These are phyloP conservation scores for Dendrothele bispora DNA, from an alignment of 768 basidiomycete species.

Conservation along the genomic window DNA sequence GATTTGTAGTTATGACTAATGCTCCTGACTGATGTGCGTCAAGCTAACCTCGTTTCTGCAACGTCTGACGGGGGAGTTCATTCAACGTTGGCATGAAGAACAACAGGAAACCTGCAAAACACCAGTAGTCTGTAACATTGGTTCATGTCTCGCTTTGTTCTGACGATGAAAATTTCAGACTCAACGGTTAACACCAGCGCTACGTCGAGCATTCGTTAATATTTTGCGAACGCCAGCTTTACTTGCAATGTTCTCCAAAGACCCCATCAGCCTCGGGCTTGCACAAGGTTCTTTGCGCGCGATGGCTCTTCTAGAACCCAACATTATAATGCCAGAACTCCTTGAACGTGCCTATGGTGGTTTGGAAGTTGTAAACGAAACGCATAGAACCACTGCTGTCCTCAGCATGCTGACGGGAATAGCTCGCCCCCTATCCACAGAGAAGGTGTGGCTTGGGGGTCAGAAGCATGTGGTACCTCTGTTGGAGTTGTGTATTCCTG, in stretches of 20 bases:
- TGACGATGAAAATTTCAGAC: slow-evolving; percentile 36
- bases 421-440: slow-evolving; percentile 72
- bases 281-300: slow-evolving; percentile 78
- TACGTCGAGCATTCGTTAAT: slow-evolving; percentile 80
- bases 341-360: slow-evolving; percentile 90
- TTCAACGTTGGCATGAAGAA: slow-evolving; percentile 79
- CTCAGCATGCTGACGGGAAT: slow-evolving; percentile 81
- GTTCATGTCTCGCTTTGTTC: background rate
- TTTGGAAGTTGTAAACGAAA: slow-evolving; percentile 92
- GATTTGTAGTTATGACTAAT: background rate
- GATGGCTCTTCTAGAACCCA: slow-evolving; percentile 79
- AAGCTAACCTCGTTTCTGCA: slow-evolving; percentile 74
- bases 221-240: slow-evolving; percentile 84
- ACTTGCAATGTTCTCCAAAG: slow-evolving; percentile 90
- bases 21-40: background rate
- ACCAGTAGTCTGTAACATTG: slow-evolving; percentile 55
- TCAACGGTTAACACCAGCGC: slow-evolving; percentile 75
- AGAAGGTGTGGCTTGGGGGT: slow-evolving; percentile 79
- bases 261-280: slow-evolving; percentile 75
- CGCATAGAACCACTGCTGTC: slow-evolving; percentile 90
- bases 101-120: slow-evolving; percentile 75
- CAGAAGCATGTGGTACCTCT: slow-evolving; percentile 88
- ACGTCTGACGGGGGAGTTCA: slow-evolving; percentile 72
- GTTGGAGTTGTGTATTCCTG: slow-evolving; percentile 86
- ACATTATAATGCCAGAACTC: slow-evolving; percentile 85